Percentiles rank a stretch among this genome's conserved stretches.
These are phyloP conservation scores for Phytophthora aleatoria DNA, from an alignment of 352 stramenopile species.

Conservation along the genomic window DNA sequence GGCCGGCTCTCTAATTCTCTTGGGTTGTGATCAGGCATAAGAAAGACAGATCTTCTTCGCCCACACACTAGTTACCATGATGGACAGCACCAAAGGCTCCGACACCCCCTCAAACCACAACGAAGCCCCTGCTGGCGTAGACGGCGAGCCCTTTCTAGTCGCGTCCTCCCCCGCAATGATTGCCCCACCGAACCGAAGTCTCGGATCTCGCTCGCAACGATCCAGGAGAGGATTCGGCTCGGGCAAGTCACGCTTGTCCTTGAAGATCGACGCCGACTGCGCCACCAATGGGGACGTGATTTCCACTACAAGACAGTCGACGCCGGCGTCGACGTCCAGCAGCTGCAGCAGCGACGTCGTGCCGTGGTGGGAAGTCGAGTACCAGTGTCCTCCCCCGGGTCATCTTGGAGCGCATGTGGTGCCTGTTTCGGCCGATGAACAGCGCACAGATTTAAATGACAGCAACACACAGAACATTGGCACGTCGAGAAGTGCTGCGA, in stretches of 20 bases:
- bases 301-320: constrained; percentile 25
- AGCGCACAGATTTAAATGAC: background rate
- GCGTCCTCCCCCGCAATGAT: constrained; percentile 6
- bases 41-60: constrained; percentile 22
- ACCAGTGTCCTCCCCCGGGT: constrained; percentile 54
- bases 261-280: constrained; percentile 41
- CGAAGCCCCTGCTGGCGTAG: background rate
- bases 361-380: constrained; percentile 68
- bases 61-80: constrained; percentile 20
- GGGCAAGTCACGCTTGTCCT: constrained; percentile 28
- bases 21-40: constrained; percentile 2
- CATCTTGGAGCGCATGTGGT: constrained; percentile 59
- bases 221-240: constrained; percentile 28
- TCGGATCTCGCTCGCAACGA: constrained; percentile 20
- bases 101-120: constrained; percentile 5
- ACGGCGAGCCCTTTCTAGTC: constrained; percentile 10
- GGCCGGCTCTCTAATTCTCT: constrained; percentile 14
- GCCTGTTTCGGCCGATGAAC: constrained; percentile 33
- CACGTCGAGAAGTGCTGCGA: constrained; percentile 8
- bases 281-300: constrained; percentile 6
- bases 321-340: constrained; percentile 38
- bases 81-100: constrained; percentile 17
- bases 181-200: constrained; percentile 19
- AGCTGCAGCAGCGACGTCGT: constrained; percentile 38
- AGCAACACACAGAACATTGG: background rate